Conservation (phyloP, 768 basidiomycete genomes). For the Mycena sanguinolenta region DNA sequence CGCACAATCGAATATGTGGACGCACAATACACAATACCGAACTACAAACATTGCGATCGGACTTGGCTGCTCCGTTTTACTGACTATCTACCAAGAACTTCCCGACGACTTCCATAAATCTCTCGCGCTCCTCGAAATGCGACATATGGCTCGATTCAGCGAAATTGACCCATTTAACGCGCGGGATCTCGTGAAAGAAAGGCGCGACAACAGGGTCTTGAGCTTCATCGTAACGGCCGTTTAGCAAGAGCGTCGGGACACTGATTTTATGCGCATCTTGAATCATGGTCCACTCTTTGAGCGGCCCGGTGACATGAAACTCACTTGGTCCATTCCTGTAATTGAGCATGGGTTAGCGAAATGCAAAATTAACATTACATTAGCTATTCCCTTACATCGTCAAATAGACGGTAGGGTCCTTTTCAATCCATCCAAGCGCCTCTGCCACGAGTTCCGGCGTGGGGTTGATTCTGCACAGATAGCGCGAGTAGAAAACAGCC, state of each 20-base stretch:
- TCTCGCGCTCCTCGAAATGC: constrained; percentile 53
- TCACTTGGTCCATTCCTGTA: constrained; percentile 38
- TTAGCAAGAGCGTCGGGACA: constrained; percentile 50
- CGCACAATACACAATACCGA: no score
- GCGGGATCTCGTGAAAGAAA: constrained; percentile 49
- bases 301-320: constrained; percentile 48
- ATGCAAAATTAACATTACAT: no score
- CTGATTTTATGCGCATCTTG: constrained; percentile 48
- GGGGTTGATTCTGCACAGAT: constrained; percentile 44
- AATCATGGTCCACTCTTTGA: constrained; percentile 53
- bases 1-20: no score
- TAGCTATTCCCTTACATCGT: constrained; percentile 49
- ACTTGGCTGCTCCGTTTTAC: no score
- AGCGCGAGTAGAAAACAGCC: constrained; percentile 43
- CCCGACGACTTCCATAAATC: constrained; percentile 48
- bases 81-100: not conserved
- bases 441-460: constrained; percentile 43
- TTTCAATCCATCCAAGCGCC: constrained; percentile 40
- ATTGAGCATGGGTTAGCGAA: not conserved
- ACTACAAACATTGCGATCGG: no score
- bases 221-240: constrained; percentile 54
- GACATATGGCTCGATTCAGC: constrained; percentile 51
- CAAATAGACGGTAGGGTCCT: constrained; percentile 53
- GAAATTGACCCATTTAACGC: constrained; percentile 53
- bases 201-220: constrained; percentile 49